A percentile compares a stretch with the other conserved stretches of the same genome.
Conservation (phyloP, 1,139 yeast species). For the Kazachstania sp. region DNA sequence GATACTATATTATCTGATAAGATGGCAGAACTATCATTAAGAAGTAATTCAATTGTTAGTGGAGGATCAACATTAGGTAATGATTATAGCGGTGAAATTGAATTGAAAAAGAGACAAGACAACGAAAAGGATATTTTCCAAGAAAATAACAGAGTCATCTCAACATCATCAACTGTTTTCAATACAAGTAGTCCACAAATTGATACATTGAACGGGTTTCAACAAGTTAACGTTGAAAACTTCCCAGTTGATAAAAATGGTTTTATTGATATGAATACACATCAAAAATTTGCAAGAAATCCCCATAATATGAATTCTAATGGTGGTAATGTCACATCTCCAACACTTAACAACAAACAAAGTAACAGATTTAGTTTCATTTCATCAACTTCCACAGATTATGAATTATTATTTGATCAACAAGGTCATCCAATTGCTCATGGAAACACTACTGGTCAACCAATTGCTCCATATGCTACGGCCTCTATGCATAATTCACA, state of each 20-base stretch:
- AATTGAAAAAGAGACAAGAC: neutral
- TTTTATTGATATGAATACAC: constrained; percentile 13
- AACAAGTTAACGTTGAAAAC: constrained; percentile 12
- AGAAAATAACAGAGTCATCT: constrained; percentile 1
- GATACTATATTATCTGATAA: neutral
- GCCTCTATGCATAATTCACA: constrained; percentile 4
- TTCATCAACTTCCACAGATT: constrained; percentile 27
- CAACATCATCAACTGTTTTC: constrained; percentile 2
- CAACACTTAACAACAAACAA: constrained; percentile 11
- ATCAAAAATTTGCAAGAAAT: neutral
- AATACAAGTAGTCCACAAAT: neutral
- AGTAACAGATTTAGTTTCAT: constrained; percentile 27
- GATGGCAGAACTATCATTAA: neutral
- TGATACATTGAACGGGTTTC: neutral
- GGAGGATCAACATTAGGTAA: constrained; percentile 3
- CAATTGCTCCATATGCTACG: too few species aligned
- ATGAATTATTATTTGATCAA: constrained; percentile 16
- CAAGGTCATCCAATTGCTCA: neutral
- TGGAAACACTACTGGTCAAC: constrained; percentile 9
- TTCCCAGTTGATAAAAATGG: constrained; percentile 22
- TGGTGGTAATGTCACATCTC: neutral
- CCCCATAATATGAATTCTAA: neutral
- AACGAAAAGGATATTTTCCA: neutral
- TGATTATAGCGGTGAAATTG: neutral
- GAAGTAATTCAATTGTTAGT: constrained; percentile 1